These are phyloP conservation scores for Cucurbita pepo DNA, from an alignment of 306 rosid species.

Conservation along the genomic window DNA sequence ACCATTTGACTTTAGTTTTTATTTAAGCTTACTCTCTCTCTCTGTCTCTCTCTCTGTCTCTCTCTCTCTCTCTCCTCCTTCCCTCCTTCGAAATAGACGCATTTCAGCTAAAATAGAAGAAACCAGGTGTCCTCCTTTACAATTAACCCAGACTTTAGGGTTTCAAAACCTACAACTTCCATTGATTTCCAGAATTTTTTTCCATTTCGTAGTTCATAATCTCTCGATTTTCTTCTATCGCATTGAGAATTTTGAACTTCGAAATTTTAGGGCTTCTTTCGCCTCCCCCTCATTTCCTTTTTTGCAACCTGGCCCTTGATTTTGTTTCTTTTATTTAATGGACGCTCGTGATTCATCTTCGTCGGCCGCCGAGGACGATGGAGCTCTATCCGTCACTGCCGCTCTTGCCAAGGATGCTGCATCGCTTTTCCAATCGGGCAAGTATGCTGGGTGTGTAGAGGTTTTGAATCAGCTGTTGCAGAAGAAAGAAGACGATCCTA, in stretches of 20 bases:
- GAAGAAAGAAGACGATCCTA: constrained; percentile 72
- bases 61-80: neutral
- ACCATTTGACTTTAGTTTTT: neutral
- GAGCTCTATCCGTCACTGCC: constrained; percentile 29
- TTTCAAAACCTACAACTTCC: constrained; percentile 8
- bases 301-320: constrained; percentile 14
- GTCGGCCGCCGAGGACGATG: constrained; percentile 47
- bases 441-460: constrained; percentile 57
- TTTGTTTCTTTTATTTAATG: constrained; percentile 23
- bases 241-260: constrained; percentile 6
- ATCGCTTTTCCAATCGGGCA: constrained; percentile 68
- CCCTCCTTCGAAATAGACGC: constrained; percentile 1
- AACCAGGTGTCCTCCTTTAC: constrained; percentile 10
- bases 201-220: constrained; percentile 1
- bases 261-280: constrained; percentile 1
- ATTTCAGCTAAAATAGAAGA: neutral
- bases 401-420: constrained; percentile 74
- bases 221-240: neutral
- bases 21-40: neutral
- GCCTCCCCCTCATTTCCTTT: neutral
- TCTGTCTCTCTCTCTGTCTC: neutral
- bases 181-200: neutral
- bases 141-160: constrained; percentile 13
- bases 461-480: constrained; percentile 60
- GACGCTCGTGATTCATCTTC: constrained; percentile 56